Evolutionary conservation across 345 rosid genomes (phyloP), one percentile per base, ranked within the genome.

Genomic region (Erucastrum elatum): DNA sequence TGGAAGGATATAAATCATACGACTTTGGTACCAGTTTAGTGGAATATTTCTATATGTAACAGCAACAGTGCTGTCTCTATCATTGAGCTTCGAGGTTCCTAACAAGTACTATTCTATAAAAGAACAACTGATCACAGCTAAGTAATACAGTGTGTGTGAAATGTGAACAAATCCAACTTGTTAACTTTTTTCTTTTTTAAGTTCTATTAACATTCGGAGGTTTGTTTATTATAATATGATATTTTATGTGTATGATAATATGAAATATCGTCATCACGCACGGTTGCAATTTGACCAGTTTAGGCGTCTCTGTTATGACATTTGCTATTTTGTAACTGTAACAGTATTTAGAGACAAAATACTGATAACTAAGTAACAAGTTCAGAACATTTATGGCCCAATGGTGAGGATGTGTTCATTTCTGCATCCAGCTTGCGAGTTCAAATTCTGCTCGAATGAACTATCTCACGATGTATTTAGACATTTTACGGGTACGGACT

Each of bases 11-110:
- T 62, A n/a, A 27, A 12, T 61, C 65, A 27, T 27, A 4, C 65
- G 65, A 46, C n/a, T 58, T 60, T 33, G 39, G 61, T 69, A 61
- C 13, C 15, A 4, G 6, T 25, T 41, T 8, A 12, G 61, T 44
- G 30, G 5, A 59, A 60, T 68, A 68, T 30, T 53, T 75, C 12
- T 30, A 30, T 30, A 59, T 65, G 15, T 68, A 63, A 70, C 64
- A 70, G 58, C 44, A 77, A 69, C 64, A 77, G 44, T 70, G 44
- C 15, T 31, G 58, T 77, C 80, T 70, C 70, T 70, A 51, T 77
- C 58, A 70, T 51, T 44, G 75, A 77, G 58, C 34, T 77, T 70
- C 41, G 25, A 70, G 21, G 56, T 77, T 70, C 44, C 70, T 51
- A 68, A 25, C 21, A 34, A 49, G 75, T 33, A 60, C 5, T n/a